These are phyloP conservation scores for Suhomyces sp. DNA, from an alignment of 805 yeast genomes.

Conservation along the genomic window DNA sequence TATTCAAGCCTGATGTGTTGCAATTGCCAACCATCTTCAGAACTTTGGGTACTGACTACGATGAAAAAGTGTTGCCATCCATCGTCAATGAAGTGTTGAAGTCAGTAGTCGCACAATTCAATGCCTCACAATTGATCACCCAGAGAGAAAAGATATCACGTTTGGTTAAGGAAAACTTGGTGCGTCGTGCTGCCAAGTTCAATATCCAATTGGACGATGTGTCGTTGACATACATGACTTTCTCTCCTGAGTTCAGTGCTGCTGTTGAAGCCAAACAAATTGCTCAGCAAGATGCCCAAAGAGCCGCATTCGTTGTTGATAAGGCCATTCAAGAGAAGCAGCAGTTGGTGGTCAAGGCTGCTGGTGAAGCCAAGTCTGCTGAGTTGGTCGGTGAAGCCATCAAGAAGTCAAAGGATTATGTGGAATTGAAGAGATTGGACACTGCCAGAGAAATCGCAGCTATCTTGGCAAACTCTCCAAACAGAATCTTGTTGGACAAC, in stretches of 20 bases:
- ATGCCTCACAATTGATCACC: slow-evolving; percentile 97
- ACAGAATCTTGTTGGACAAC: slow-evolving; percentile 86
- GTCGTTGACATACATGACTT: slow-evolving; percentile 93
- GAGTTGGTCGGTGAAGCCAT: slow-evolving; percentile 98
- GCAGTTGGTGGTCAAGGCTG: slow-evolving; percentile 93
- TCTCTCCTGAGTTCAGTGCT: slow-evolving; percentile 94
- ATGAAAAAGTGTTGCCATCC: slow-evolving; percentile 96
- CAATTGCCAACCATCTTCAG: slow-evolving; percentile 84
- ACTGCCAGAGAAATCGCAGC: slow-evolving; percentile 95
- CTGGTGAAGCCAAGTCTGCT: slow-evolving; percentile 98
- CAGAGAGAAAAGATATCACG: slow-evolving; percentile 95
- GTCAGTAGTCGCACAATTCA: slow-evolving; percentile 96
- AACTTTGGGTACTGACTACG: slow-evolving; percentile 92
- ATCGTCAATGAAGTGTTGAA: slow-evolving; percentile 96
- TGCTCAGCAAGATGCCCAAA: slow-evolving; percentile 98
- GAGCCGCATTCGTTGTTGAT: slow-evolving; percentile 96
- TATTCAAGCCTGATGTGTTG: slow-evolving; percentile 78
- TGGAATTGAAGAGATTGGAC: slow-evolving; percentile 93
- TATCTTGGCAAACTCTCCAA: slow-evolving; percentile 82
- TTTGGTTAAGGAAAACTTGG: slow-evolving; percentile 84
- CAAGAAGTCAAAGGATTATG: slow-evolving; percentile 92
- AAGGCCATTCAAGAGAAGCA: slow-evolving; percentile 97
- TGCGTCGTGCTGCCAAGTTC: slow-evolving; percentile 88
- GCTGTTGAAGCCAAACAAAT: slow-evolving; percentile 99
- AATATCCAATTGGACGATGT: slow-evolving; percentile 90